Evolutionary conservation across 2,329 filamentous ascomycete species (phyloP).

Genomic region (Aspergillus neoniger): DNA sequence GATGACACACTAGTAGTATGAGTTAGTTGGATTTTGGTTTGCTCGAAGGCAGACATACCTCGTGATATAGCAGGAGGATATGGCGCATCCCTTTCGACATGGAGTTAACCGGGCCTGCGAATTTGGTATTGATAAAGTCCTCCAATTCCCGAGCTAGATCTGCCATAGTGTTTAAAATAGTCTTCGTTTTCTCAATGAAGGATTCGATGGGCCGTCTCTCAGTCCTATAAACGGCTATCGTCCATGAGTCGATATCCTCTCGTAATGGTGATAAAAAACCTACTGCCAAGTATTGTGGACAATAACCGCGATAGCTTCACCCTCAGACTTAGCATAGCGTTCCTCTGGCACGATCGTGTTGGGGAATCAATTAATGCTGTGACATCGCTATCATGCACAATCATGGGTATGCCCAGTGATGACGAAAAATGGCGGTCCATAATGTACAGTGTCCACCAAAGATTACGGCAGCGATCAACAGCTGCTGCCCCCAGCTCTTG

Average conservation of each 20-base stretch:
- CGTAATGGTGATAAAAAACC: conserved; percentile 9
- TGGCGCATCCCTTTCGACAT: conserved; percentile 42
- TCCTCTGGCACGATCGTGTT: conserved; percentile 26
- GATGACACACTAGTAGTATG: conserved; percentile 1
- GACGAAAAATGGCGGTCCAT: conserved; percentile 46
- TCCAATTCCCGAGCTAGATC: conserved; percentile 44
- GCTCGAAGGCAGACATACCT: conserved; percentile 27
- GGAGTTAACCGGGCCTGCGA: conserved; percentile 33
- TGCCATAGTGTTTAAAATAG: conserved; percentile 40
- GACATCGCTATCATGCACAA: conserved; percentile 42
- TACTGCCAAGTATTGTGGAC: conserved; percentile 41
- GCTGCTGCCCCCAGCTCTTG: conserved; percentile 35
- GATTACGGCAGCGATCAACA: conserved; percentile 36
- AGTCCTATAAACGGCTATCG: conserved; percentile 39
- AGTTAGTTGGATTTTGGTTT: conserved; percentile 15
- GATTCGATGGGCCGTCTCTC: conserved; percentile 35
- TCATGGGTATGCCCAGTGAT: conserved; percentile 43
- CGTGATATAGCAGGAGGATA: conserved; percentile 43
- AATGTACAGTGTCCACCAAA: conserved; percentile 48
- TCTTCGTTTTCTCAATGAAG: conserved; percentile 40
- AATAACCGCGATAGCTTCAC: conserved; percentile 40
- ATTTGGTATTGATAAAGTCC: conserved; percentile 35
- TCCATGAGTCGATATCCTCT: neutral
- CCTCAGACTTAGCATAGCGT: conserved; percentile 38
- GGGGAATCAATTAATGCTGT: conserved; percentile 34